Evolutionary conservation across 176 grass and related monocot genomes (phyloP), one percentile per base, ranked within the genome.

Genomic region (Musa schizocarpa): DNA sequence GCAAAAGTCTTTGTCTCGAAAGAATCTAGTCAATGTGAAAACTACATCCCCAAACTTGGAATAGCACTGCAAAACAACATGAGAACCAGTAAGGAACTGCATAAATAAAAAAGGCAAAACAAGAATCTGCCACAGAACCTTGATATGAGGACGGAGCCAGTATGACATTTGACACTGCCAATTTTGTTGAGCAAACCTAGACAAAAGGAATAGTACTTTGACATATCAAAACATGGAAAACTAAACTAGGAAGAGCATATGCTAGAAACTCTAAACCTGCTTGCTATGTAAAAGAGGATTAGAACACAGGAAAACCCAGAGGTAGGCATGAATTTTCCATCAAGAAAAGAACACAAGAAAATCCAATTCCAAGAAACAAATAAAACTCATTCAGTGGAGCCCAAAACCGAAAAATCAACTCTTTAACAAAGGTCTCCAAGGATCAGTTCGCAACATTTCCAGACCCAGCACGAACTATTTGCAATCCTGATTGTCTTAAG

Each of bases 111-210:
- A 51, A 71, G 66, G 56, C 17, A 66, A 65, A 74, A 69, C 26
- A 43, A 69, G 5, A 78, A 69, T 69, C 14, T 53, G 27, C 26
- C 11, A 74, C 50, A 88, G 2, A 71, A 80, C 94, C 90, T 93
- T 93, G 83, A 91, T 83, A 89, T 98, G 56, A 72, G 95, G 86
- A 67, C 81, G 85, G 53, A 98, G 84, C 90, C 95, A 98, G 66
- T 93, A 89, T 12, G 90, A 93, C 88, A 98, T 98, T 78, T 93
- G 90, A 72, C 83, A 85, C 86, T 93, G 89, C 72, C 80, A 87
- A 83, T 83, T 85, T 78, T 79, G 56, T 79, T 87, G 83, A 53
- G 78, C 84, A 91, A 98, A 98, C 84, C 94, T 93, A 84, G 64
- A 85, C 58, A 76, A 65, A 25, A 83, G 78, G n/a, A 68, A 24